These are phyloP conservation scores for Populus tremula DNA, from an alignment of 345 rosid species.

Conservation along the genomic window DNA sequence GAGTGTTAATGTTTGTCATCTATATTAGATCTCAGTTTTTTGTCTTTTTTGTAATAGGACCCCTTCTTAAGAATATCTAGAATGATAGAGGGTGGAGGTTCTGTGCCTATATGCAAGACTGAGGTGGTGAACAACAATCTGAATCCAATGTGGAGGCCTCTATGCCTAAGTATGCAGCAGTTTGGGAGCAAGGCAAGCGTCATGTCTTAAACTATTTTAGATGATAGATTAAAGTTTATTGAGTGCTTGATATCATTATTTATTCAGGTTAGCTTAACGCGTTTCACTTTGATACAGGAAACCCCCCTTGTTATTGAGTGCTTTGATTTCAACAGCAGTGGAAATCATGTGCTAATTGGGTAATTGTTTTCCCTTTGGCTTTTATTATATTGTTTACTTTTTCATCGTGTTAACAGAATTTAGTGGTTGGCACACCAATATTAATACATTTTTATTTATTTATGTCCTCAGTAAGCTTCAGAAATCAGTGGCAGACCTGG, in stretches of 20 bases:
- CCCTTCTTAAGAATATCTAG: slow-evolving; percentile 84
- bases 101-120: slow-evolving; percentile 71
- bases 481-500: slow-evolving; percentile 65
- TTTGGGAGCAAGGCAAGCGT: slow-evolving; percentile 75
- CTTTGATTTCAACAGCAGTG: slow-evolving; percentile 72
- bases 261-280: background rate
- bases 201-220: background rate
- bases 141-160: slow-evolving; percentile 72
- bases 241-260: background rate
- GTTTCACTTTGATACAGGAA: slow-evolving; percentile 42
- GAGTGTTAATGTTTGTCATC: background rate
- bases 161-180: slow-evolving; percentile 70
- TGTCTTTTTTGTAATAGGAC: slow-evolving; percentile 42
- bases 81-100: slow-evolving; percentile 49
- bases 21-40: background rate
- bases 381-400: background rate
- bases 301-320: slow-evolving; percentile 77
- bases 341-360: slow-evolving; percentile 73
- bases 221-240: background rate
- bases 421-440: background rate
- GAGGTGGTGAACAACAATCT: slow-evolving; percentile 67
- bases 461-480: slow-evolving; percentile 50
- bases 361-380: slow-evolving; percentile 23
- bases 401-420: background rate
- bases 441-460: slow-evolving; percentile 9